Evolutionary conservation across 768 basidiomycete genomes (phyloP).

Genomic region (Trametes cubensis): DNA sequence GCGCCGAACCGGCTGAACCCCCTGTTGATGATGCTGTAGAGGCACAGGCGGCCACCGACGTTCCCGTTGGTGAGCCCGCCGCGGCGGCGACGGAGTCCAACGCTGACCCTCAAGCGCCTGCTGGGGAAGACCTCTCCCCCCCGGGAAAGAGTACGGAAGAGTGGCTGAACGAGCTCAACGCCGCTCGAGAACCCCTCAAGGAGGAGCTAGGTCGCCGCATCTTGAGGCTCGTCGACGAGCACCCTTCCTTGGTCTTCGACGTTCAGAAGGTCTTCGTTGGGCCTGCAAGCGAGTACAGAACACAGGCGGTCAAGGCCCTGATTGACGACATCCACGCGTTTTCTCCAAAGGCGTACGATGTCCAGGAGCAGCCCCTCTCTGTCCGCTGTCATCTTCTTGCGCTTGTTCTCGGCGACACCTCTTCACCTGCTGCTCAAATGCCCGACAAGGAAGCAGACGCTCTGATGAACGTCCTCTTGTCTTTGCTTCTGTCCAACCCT

Average conservation of each 20-base stretch:
- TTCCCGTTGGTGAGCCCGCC: conserved; percentile 5
- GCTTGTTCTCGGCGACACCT: conserved; percentile 76
- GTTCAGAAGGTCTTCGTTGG: conserved; percentile 81
- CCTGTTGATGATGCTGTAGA: too few relatives aligned
- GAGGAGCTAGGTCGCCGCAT: conserved; percentile 67
- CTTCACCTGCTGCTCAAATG: conserved; percentile 52
- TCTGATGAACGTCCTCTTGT: conserved; percentile 70
- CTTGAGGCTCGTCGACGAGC: conserved; percentile 80
- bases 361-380: conserved; percentile 74
- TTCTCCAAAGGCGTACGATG: conserved; percentile 64
- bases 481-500: conserved; percentile 62
- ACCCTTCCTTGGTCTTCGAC: conserved; percentile 88
- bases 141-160: conserved; percentile 59
- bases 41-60: too few relatives aligned
- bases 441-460: conserved; percentile 51
- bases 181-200: conserved; percentile 65
- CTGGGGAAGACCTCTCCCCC: conserved; percentile 22
- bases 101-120: conserved; percentile 12
- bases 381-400: conserved; percentile 87
- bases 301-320: conserved; percentile 68
- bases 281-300: conserved; percentile 56
- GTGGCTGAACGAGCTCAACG: conserved; percentile 66
- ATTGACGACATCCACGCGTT: conserved; percentile 77
- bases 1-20: too few relatives aligned
- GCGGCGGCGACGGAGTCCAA: neutral